Conservation (phyloP, 179 eudicot species). For the Beta corolliflora region DNA sequence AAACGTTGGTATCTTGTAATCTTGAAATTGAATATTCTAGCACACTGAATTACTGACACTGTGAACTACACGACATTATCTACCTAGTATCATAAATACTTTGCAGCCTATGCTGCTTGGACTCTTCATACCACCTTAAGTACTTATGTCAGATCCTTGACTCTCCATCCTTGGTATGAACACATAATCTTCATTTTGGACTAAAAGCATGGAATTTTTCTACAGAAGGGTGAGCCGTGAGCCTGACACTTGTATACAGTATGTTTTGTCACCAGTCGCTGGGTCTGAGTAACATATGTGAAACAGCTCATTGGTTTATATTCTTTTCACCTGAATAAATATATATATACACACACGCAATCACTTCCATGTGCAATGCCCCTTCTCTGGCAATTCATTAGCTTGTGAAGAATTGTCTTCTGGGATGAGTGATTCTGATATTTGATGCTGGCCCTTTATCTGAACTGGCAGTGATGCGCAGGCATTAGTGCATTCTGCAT, state of each 20-base stretch:
- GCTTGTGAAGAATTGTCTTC: not conserved
- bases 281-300: too few relatives aligned
- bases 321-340: not conserved
- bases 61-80: slow-evolving; percentile 1
- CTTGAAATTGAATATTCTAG: not conserved
- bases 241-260: too few relatives aligned
- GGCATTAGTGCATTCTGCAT: not conserved
- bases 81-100: not conserved
- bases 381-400: not conserved
- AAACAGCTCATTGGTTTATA: not conserved
- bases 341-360: not conserved
- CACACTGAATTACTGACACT: slow-evolving; percentile 9
- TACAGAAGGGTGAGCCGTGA: too few relatives aligned
- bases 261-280: too few relatives aligned
- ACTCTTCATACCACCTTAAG: too few relatives aligned
- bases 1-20: not conserved
- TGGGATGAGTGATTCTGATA: not conserved
- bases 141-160: too few relatives aligned
- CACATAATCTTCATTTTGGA: too few relatives aligned
- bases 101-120: not conserved
- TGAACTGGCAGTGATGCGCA: slow-evolving; percentile 1
- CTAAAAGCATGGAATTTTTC: too few relatives aligned
- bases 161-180: too few relatives aligned
- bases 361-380: not conserved
- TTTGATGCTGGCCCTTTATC: slow-evolving; percentile 9